Evolutionary conservation across 208 protist genomes (phyloP).

Genomic region (Strigomonas culicis): DNA sequence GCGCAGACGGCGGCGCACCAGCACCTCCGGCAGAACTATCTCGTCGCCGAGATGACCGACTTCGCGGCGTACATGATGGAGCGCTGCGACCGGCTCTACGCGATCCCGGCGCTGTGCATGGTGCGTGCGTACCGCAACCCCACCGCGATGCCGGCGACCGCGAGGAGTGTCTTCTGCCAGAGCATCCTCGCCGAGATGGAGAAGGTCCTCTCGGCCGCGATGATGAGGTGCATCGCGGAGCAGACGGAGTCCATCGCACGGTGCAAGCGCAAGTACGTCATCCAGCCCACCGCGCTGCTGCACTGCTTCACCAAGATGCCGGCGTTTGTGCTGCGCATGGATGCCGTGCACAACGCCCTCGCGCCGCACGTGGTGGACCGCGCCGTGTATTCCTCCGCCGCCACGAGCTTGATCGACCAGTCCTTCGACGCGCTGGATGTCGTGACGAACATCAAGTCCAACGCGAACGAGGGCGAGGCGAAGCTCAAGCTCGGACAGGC

Average conservation of each 20-base stretch:
- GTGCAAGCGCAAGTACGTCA: constrained; percentile 54
- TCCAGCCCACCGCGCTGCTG: constrained; percentile 73
- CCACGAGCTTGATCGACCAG: constrained; percentile 72
- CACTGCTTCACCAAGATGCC: constrained; percentile 81
- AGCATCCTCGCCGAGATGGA: constrained; percentile 57
- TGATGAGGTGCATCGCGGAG: constrained; percentile 76
- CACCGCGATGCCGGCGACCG: constrained; percentile 36
- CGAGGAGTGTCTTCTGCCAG: constrained; percentile 67
- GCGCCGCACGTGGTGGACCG: constrained; percentile 48
- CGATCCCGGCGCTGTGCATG: constrained; percentile 76
- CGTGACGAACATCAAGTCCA: constrained; percentile 57
- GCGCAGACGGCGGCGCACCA: background rate
- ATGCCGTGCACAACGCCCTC: constrained; percentile 70
- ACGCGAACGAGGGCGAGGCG: constrained; percentile 16
- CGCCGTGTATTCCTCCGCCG: constrained; percentile 72
- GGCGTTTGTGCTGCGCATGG: constrained; percentile 62
- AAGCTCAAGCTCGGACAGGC: constrained; percentile 54
- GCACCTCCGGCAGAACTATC: constrained; percentile 34
- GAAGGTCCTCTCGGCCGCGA: constrained; percentile 38
- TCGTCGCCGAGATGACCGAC: constrained; percentile 43
- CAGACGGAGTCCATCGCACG: constrained; percentile 80
- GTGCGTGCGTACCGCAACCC: constrained; percentile 49
- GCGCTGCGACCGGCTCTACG: constrained; percentile 81
- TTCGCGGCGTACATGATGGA: constrained; percentile 56
- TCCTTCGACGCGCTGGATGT: constrained; percentile 75